Conservation (phyloP, 192 early-diverging fungal species). For the Gryganskiella cystojenkinii region DNA sequence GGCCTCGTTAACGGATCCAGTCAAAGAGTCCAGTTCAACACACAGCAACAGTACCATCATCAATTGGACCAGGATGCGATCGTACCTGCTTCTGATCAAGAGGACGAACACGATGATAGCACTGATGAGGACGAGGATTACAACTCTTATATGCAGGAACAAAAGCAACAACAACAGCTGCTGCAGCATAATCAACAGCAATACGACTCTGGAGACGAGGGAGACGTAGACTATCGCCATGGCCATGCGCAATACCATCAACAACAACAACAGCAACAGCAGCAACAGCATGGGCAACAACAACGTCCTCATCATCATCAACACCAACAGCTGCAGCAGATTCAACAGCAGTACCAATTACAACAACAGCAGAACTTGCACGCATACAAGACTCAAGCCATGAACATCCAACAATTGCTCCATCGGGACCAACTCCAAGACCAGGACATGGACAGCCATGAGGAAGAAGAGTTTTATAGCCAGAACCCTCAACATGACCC, state of each 20-base stretch:
- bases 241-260: background rate
- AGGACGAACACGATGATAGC: constrained; percentile 20
- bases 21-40: background rate
- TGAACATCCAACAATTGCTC: constrained; percentile 51
- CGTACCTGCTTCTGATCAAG: constrained; percentile 41
- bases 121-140: constrained; percentile 45
- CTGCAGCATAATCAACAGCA: constrained; percentile 16
- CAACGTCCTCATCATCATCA: constrained; percentile 35
- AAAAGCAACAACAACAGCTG: constrained; percentile 25
- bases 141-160: constrained; percentile 42
- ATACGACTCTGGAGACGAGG: constrained; percentile 8
- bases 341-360: constrained; percentile 39
- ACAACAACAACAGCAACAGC: constrained; percentile 11
- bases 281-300: constrained; percentile 19
- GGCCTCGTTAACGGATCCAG: constrained; percentile 9
- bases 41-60: constrained; percentile 15
- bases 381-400: constrained; percentile 47
- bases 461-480: constrained; percentile 39
- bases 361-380: constrained; percentile 46
- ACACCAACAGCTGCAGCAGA: constrained; percentile 42
- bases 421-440: constrained; percentile 24
- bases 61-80: constrained; percentile 34
- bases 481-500: constrained; percentile 45
- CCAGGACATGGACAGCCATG: constrained; percentile 39
- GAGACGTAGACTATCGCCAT: constrained; percentile 7